phyloP scores from a whole-genome alignment of 225 moss, liverwort and hornwort genomes.

The Physcomitrellopsis africana region DNA sequence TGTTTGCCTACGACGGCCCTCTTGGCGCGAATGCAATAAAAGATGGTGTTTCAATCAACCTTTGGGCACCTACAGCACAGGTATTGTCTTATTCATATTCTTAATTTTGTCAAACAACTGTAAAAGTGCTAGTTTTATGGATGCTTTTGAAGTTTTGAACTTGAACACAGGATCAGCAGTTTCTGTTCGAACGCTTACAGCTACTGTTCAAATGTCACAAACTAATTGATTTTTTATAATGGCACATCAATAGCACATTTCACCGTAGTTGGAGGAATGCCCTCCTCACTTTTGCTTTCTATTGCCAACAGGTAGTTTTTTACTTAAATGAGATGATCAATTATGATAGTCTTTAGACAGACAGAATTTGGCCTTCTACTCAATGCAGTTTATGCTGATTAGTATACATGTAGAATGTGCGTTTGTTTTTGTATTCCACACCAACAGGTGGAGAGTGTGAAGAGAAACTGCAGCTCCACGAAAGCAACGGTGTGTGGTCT shows the following conservation, averaged over 20 bases:
- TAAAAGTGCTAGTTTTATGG: slow-evolving; percentile 21
- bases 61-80: slow-evolving; percentile 98
- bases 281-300: too few relatives aligned
- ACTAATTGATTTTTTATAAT: too few relatives aligned
- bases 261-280: too few relatives aligned
- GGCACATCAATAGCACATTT: too few relatives aligned
- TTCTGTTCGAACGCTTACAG: too few relatives aligned
- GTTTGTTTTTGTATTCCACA: slow-evolving; percentile 68
- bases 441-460: slow-evolving; percentile 78
- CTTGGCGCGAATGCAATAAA: slow-evolving; percentile 62
- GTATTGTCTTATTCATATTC: slow-evolving; percentile 38
- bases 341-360: slow-evolving; percentile 12
- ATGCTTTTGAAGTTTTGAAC: slow-evolving; percentile 13
- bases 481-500: slow-evolving; percentile 82
- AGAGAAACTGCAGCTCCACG: slow-evolving; percentile 68
- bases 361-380: slow-evolving; percentile 13
- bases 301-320: too few relatives aligned
- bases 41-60: slow-evolving; percentile 51
- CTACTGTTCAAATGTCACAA: too few relatives aligned
- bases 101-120: neutral
- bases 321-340: too few relatives aligned
- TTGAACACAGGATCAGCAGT: neutral
- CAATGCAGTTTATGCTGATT: slow-evolving; percentile 39
- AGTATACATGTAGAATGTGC: slow-evolving; percentile 60
- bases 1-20: slow-evolving; percentile 85